Base-by-base conservation (phyloP, 495 filamentous ascomycete genomes). In the Tuber aestivum region DNA sequence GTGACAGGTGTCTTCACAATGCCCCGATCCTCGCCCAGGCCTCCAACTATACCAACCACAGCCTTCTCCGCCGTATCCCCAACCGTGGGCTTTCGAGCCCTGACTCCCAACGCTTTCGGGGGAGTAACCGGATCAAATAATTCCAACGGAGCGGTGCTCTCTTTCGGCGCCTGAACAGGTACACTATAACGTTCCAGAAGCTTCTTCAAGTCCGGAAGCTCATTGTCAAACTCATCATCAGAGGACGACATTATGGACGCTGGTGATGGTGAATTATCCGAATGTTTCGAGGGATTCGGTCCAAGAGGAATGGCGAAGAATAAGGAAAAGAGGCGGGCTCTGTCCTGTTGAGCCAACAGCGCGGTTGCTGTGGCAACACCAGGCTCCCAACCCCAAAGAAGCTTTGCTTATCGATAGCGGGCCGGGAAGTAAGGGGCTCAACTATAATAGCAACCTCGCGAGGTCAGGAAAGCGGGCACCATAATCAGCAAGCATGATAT, bases 131-230 rank as follows among this genome's bases (percentile, higher is more conserved):
- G 76, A 41, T 79, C 78, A 71, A 79, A 79, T 23, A 79, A 42
- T 7, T 75, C 68, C 32, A 42, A 23, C 37, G 76, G 41, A 72
- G 61, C n/a, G 40, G n/a, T 38, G 68, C 48, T 65, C 71, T 74
- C 76, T 40, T 35, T 61, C 71, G 27, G 77, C 37, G 73, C 73
- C 23, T 74, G 50, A 65, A 65, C 32, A 35, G 56, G 27, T 35
- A 1, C 14, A 18, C 12, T 5, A 35, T 65, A 65, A 65, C 56
- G 56, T 61, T 79, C 78, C 18, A 81, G 68, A 5, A 84, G 74
- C 42, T 76, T 69, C 56, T 76, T 75, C 2, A 83, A 21, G 44
- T 79, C 77, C 1, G 83, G 81, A 65, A 84, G 79, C 20, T 83
- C 81, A 71, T 75, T 78, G 68, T 79, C 78, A 37, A 74, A 79